These are phyloP conservation scores for Fusarium torreyae DNA, from an alignment of 2,329 filamentous ascomycete genomes.

Conservation along the genomic window DNA sequence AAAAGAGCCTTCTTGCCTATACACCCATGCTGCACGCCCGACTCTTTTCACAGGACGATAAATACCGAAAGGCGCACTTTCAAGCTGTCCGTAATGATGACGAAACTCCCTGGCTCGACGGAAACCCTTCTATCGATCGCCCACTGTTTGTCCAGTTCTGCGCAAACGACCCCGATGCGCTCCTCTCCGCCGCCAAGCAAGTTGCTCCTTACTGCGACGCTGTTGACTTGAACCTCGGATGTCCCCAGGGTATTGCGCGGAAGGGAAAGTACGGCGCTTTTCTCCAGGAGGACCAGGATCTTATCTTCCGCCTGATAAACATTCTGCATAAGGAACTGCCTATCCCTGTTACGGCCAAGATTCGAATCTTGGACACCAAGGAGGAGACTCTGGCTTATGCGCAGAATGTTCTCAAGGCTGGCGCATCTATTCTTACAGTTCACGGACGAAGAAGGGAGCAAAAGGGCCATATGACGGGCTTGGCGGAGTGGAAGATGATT, in stretches of 20 bases:
- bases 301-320: conserved; percentile 87
- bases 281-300: conserved; percentile 89
- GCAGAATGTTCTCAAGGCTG: conserved; percentile 85
- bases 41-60: conserved; percentile 82
- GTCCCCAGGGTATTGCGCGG: conserved; percentile 94
- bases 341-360: conserved; percentile 94
- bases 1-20: conserved; percentile 83
- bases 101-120: conserved; percentile 78
- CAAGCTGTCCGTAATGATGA: conserved; percentile 70
- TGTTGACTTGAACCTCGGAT: conserved; percentile 94
- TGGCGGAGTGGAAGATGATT: conserved; percentile 93
- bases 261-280: conserved; percentile 95
- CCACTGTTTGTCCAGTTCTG: conserved; percentile 98
- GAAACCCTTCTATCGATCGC: conserved; percentile 86
- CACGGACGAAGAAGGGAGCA: conserved; percentile 92
- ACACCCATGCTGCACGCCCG: conserved; percentile 97
- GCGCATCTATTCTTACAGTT: conserved; percentile 93
- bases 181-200: conserved; percentile 82
- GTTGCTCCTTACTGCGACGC: conserved; percentile 93
- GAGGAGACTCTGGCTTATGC: conserved; percentile 93
- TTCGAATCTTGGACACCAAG: conserved; percentile 87
- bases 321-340: conserved; percentile 83
- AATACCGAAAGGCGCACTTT: conserved; percentile 86
- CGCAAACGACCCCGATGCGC: conserved; percentile 85
- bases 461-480: conserved; percentile 93